Base-by-base conservation (phyloP, 805 yeast species). In the Spathaspora arborariae region DNA sequence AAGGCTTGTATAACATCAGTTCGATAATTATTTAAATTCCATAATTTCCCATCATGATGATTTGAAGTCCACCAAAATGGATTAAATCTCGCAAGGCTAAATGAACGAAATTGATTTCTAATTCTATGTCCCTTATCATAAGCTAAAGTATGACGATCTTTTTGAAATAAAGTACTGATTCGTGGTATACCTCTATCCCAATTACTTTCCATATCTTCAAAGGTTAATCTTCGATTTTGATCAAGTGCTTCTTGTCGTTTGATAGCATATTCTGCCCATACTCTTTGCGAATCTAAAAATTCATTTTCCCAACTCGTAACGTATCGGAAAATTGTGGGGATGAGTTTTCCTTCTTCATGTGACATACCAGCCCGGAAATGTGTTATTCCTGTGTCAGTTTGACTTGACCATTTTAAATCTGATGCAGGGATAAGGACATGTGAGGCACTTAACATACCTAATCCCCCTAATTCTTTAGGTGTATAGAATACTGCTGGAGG, bases 401-500 rank as follows among this genome's bases (percentile, higher is more conserved):
- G 97, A 56, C 79, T 80, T 0, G 96, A 88, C 94, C 96, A 92
- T 45, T 85, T 75, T 51, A 92, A 68, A 63, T 94, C 99, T 5
- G 96, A 84, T 0, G 96, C 86, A 0, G 99, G 99, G 53, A 94
- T 94, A 51, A 94, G 72, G 42, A 94, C 88, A 62, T 94, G 99
- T 11, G 97, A 88, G 0, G 98, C 98, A 73, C 96, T 88, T 20
- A 94, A 71, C 99, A 94, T 94, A 20, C 99, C 99, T 39, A 94
- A 70, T 39, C 99, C 99, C 43, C 99, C 99, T 2, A 94, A 69
- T 62, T 94, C 99, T 56, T 91, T 92, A 0, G 99, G 99, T 0
- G 99, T 90, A 62, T 94, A 94, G 58, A 94, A 94, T 0, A 94
- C 99, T 2, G 97, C 97, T 0, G 99, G 99, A 2, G 99, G 99